These are phyloP conservation scores for Eucalyptus dawsonii DNA, from an alignment of 345 rosid genomes.

Conservation along the genomic window DNA sequence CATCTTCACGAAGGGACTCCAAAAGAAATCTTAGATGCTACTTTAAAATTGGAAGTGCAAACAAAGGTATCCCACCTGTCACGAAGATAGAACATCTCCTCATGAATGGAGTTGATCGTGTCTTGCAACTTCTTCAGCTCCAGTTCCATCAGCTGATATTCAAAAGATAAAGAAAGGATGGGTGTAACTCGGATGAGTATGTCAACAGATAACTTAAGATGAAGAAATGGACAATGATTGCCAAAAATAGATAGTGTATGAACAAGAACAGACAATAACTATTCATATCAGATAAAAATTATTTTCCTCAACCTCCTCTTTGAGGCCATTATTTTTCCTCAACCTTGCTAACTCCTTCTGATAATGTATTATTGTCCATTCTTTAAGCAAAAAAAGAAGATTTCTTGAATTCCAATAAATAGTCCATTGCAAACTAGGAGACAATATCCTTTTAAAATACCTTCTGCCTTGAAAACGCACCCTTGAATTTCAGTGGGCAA, in stretches of 20 bases:
- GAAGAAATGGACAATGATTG: background rate
- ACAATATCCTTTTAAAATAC: background rate
- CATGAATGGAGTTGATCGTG: conserved; percentile 55
- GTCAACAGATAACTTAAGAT: background rate
- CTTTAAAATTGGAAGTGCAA: background rate
- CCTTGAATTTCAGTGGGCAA: background rate
- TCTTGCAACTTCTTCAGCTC: conserved; percentile 81
- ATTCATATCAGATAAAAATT: background rate
- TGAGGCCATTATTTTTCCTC: background rate
- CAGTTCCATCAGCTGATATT: conserved; percentile 60
- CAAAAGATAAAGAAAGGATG: background rate
- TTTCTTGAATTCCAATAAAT: background rate
- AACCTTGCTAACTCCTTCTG: background rate
- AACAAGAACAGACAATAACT: background rate
- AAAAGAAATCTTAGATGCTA: background rate
- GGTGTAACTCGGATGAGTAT: background rate
- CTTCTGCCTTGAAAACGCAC: background rate
- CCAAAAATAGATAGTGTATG: background rate
- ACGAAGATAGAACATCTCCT: conserved; percentile 78
- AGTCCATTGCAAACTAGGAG: background rate
- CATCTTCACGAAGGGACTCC: background rate
- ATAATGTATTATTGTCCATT: background rate
- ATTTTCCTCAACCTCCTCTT: background rate
- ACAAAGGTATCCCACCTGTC: conserved; percentile 41
- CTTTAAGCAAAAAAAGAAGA: background rate